These are phyloP conservation scores for Saraca asoca DNA, from an alignment of 331 rosid genomes.

Conservation along the genomic window DNA sequence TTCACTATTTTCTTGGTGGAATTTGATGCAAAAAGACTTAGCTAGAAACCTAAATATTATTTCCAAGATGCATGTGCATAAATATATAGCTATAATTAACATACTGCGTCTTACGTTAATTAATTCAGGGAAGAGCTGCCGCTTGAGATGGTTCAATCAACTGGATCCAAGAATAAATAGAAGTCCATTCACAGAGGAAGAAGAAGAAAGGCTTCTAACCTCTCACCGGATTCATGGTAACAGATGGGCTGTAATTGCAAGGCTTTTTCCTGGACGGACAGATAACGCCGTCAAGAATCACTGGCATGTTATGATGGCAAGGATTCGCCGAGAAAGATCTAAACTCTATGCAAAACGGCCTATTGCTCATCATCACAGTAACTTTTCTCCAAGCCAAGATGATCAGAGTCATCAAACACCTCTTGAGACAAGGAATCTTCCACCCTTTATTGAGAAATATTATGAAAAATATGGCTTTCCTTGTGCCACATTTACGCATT, in stretches of 20 bases:
- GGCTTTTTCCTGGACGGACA: slow-evolving; percentile 91
- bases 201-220: slow-evolving; percentile 76
- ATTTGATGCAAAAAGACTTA: no score
- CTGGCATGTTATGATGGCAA: slow-evolving; percentile 97
- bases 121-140: slow-evolving; percentile 81
- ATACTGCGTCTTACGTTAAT: neutral
- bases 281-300: slow-evolving; percentile 96
- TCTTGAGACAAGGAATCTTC: slow-evolving; percentile 35
- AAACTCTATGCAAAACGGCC: slow-evolving; percentile 55
- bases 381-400: slow-evolving; percentile 31
- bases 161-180: slow-evolving; percentile 90
- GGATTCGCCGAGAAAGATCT: slow-evolving; percentile 63
- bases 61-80: no score
- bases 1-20: no score
- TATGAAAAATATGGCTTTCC: slow-evolving; percentile 35
- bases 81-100: neutral
- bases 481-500: slow-evolving; percentile 34
- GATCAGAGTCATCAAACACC: slow-evolving; percentile 28
- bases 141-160: slow-evolving; percentile 98
- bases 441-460: slow-evolving; percentile 46
- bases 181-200: slow-evolving; percentile 85
- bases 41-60: no score
- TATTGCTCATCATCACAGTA: slow-evolving; percentile 8
- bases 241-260: slow-evolving; percentile 90
- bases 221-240: slow-evolving; percentile 83